Conservation (phyloP, 352 stramenopile genomes). For the Pilasporangium apinafurcum region DNA sequence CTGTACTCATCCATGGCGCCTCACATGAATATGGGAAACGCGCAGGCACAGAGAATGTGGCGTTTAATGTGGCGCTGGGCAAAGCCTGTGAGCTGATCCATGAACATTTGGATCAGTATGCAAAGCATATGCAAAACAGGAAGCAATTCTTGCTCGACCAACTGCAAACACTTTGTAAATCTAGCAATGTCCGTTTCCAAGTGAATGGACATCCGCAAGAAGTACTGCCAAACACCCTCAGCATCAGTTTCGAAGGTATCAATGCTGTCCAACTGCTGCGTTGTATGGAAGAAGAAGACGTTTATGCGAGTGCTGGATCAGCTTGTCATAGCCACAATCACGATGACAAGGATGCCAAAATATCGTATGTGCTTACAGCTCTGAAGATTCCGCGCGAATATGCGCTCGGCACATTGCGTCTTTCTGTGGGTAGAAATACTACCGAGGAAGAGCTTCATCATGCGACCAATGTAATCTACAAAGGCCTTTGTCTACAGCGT, state of each 20-base stretch:
- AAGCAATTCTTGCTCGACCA: constrained; percentile 46
- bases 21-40: constrained; percentile 90
- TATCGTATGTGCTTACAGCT: constrained; percentile 90
- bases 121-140: constrained; percentile 56
- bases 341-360: constrained; percentile 37
- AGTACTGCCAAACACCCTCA: constrained; percentile 95
- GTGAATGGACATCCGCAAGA: constrained; percentile 82
- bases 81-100: constrained; percentile 68
- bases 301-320: constrained; percentile 91
- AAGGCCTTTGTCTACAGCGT: constrained; percentile 37
- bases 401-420: constrained; percentile 90
- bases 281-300: constrained; percentile 77
- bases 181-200: constrained; percentile 44
- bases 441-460: constrained; percentile 82
- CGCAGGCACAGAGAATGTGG: constrained; percentile 96
- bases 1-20: constrained; percentile 87
- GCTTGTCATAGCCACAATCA: constrained; percentile 89
- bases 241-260: constrained; percentile 89
- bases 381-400: constrained; percentile 89
- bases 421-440: constrained; percentile 91
- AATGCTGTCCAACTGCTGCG: constrained; percentile 79
- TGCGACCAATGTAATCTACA: constrained; percentile 80
- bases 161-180: constrained; percentile 39
- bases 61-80: constrained; percentile 92
- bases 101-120: constrained; percentile 67